Conservation (phyloP, 2,329 filamentous ascomycete genomes). For the Aspergillaceae sp. region DNA sequence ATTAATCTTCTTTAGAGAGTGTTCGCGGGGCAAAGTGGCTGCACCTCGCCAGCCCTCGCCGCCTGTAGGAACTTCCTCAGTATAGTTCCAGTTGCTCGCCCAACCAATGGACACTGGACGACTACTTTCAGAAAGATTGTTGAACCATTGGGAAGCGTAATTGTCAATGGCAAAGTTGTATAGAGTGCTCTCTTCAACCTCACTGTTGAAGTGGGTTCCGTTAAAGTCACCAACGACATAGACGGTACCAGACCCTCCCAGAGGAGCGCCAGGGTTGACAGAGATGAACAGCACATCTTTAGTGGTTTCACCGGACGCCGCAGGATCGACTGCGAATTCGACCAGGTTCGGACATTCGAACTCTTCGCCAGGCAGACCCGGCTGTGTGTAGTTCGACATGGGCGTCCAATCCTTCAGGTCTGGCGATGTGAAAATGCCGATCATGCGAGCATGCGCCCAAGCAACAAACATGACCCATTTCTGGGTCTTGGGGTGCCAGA, state of each 20-base stretch:
- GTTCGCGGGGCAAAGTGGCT: conserved; percentile 46
- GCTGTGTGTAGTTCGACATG: conserved; percentile 49
- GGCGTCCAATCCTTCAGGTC: conserved; percentile 53
- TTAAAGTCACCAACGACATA: conserved; percentile 30
- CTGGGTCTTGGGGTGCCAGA: conserved; percentile 44
- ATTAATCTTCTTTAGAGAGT: conserved; percentile 45
- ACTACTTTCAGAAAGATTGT: conserved; percentile 32
- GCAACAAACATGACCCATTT: conserved; percentile 53
- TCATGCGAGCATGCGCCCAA: conserved; percentile 46
- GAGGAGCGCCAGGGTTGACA: conserved; percentile 29
- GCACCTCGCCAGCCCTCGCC: conserved; percentile 46
- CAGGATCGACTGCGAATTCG: conserved; percentile 40
- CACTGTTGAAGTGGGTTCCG: conserved; percentile 47
- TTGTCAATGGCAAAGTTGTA: conserved; percentile 26
- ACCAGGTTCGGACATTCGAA: conserved; percentile 59
- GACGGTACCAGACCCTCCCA: conserved; percentile 42
- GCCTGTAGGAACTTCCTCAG: conserved; percentile 46
- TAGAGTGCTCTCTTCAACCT: conserved; percentile 14
- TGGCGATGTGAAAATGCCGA: conserved; percentile 54
- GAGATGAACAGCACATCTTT: conserved; percentile 22
- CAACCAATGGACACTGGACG: conserved; percentile 46
- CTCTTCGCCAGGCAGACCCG: conserved; percentile 46
- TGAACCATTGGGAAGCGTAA: conserved; percentile 49
- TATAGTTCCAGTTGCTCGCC: conserved; percentile 55
- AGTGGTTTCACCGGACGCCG: not conserved